Percentiles rank a stretch among this genome's conserved stretches.
Evolutionary conservation across 805 yeast genomes (phyloP).

Genomic region (Metschnikowia cubensis): DNA sequence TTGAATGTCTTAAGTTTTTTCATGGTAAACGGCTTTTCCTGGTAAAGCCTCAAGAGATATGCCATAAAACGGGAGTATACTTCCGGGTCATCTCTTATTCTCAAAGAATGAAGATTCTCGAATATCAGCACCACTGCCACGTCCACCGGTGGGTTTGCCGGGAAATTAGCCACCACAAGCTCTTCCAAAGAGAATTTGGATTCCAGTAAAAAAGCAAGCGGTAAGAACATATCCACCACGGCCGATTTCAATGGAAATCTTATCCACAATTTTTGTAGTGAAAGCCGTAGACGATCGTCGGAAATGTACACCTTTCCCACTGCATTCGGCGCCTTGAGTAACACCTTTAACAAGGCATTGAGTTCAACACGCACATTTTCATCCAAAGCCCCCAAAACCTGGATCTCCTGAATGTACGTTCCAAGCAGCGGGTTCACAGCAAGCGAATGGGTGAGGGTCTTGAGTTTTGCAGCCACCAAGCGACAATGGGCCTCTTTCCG

Average conservation of each 20-base stretch:
- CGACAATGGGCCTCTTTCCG: conserved; percentile 19
- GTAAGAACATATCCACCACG: conserved; percentile 19
- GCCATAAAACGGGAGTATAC: conserved; percentile 6
- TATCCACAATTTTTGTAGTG: conserved; percentile 10
- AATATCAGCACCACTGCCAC: conserved; percentile 4
- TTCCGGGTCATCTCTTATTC: conserved; percentile 7
- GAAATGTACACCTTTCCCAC: conserved; percentile 20
- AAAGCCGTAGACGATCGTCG: conserved; percentile 7
- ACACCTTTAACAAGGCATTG: conserved; percentile 2
- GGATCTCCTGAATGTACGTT: conserved; percentile 5
- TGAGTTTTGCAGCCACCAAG: conserved; percentile 35
- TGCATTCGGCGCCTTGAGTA: conserved; percentile 6
- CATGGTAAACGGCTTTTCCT: conserved; percentile 10
- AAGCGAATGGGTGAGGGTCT: conserved; percentile 36
- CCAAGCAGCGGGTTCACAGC: conserved; percentile 31
- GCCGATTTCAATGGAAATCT: conserved; percentile 16
- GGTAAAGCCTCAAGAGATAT: conserved; percentile 9
- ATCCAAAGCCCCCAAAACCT: conserved; percentile 4
- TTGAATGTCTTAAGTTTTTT: conserved; percentile 21
- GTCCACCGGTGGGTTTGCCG: not conserved
- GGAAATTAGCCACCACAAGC: conserved; percentile 12
- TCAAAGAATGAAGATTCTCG: conserved; percentile 7
- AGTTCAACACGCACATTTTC: conserved; percentile 1
- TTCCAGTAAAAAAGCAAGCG: not conserved
- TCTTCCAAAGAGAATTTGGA: conserved; percentile 6